Conservation (phyloP, 139 green algal genomes). For the Micromonas pusilla region DNA sequence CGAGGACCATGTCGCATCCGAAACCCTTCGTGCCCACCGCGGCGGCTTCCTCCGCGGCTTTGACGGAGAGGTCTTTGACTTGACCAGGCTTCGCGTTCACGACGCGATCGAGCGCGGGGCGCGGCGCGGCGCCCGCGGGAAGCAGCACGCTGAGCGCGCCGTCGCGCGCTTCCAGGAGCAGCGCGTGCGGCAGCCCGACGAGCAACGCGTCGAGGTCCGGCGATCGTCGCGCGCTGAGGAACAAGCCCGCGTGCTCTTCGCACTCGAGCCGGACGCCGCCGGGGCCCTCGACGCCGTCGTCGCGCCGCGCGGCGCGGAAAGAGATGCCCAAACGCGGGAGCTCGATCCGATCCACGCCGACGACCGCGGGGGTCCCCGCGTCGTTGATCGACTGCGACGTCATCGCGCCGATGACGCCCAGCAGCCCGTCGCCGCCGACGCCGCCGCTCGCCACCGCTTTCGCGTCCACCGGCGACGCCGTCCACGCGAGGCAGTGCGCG, state of each 20-base stretch:
- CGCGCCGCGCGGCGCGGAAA: not conserved
- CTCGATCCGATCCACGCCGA: not conserved
- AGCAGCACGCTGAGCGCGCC: constrained; percentile 24
- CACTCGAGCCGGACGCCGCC: constrained; percentile 19
- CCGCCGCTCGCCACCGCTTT: not conserved
- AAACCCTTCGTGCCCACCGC: not conserved
- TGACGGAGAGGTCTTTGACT: not conserved
- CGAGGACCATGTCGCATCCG: constrained; percentile 18
- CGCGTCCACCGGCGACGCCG: not conserved
- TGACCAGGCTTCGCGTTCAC: no score
- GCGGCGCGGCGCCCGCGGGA: not conserved
- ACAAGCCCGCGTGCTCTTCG: constrained; percentile 23
- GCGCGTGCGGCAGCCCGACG: constrained; percentile 22
- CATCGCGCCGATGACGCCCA: not conserved
- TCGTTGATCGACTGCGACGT: not conserved
- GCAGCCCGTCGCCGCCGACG: no score
- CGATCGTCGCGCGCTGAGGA: not conserved
- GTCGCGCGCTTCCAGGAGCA: constrained; percentile 27
- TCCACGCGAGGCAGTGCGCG: constrained; percentile 9
- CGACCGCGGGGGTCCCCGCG: no score
- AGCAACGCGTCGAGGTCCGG: constrained; percentile 16
- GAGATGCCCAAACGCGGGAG: constrained; percentile 17
- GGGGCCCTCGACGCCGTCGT: not conserved
- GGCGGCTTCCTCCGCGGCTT: not conserved
- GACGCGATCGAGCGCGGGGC: not conserved